Evolutionary conservation across 257 asterid genomes (phyloP), one percentile per base, ranked within the genome.

Genomic region (Petunia axillaris): DNA sequence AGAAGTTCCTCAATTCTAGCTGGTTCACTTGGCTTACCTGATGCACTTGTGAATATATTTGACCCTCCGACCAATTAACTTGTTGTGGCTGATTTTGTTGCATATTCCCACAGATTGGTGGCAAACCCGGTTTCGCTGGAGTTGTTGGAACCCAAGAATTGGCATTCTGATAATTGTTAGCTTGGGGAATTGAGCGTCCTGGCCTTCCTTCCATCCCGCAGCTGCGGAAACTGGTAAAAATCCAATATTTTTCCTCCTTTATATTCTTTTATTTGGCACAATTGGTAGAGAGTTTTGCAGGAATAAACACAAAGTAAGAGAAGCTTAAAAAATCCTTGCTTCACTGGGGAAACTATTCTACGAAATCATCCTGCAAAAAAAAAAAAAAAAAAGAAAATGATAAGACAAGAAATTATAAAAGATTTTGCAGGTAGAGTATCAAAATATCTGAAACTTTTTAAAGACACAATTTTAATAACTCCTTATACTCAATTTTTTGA

Each of bases 81-180:
- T 65, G 73, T 41, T 25, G 60, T 5, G 43, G 73, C 76, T 78
- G 74, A 77, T 62, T 73, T 46, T 79, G 79, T 67, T 84, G 86
- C 84, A 74, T 67, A 50, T 80, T 81, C 75, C 80, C n/a, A 85
- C 88, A 87, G 88, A 88, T 85, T 85, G 85, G 65, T 57, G 80
- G 53, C 11, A 85, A 71, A 76, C 84, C 54, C 81, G 89, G 90
- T 86, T 91, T 91, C 37, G 88, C 89, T 2, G 97, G 94, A 81
- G 97, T 93, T 62, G 68, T 65, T 8, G 96, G 94, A 67, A 91
- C 71, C 98, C 97, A 82, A 14, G 78, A 36, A 73, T 41, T 73
- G 16, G 62, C 63, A 73, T 50, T 73, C 46, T 36, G 78, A 73
- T 35, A 50, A 13, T 73, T 35, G 6, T 73, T 62, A 50, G 36